Percentiles rank a stretch among this genome's conserved stretches.
These are phyloP conservation scores for Aspergillus indologenus DNA, from an alignment of 495 filamentous ascomycete genomes.

Conservation along the genomic window DNA sequence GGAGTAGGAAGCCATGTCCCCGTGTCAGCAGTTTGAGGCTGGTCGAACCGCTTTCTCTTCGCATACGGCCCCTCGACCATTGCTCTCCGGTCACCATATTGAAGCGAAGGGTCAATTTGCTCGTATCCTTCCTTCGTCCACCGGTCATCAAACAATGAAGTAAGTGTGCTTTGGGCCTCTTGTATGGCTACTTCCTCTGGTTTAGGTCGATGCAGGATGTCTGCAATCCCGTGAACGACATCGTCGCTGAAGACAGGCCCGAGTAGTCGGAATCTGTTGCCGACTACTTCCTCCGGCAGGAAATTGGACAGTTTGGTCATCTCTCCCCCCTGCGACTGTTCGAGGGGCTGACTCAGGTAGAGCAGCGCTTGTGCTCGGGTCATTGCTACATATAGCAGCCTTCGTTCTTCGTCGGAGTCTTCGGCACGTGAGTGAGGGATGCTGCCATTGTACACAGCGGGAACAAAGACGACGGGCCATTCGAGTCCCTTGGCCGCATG, in stretches of 20 bases:
- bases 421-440: constrained; percentile 95
- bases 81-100: neutral
- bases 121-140: constrained; percentile 57
- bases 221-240: constrained; percentile 56
- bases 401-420: constrained; percentile 83
- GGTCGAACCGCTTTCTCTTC: constrained; percentile 37
- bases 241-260: constrained; percentile 56
- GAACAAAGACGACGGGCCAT: constrained; percentile 96
- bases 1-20: constrained; percentile 34
- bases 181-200: constrained; percentile 51
- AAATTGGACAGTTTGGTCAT: constrained; percentile 64
- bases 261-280: constrained; percentile 48
- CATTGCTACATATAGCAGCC: constrained; percentile 96
- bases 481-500: constrained; percentile 96
- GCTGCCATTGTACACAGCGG: constrained; percentile 83
- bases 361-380: constrained; percentile 86
- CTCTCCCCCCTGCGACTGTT: constrained; percentile 57
- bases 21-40: constrained; percentile 21
- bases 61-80: constrained; percentile 40
- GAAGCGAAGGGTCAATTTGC: neutral
- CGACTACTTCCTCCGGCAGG: constrained; percentile 48
- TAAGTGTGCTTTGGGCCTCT: constrained; percentile 36
- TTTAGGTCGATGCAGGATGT: constrained; percentile 57
- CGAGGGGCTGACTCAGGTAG: constrained; percentile 81
- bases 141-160: constrained; percentile 58